Evolutionary conservation across 805 yeast species (phyloP).

Genomic region (Komagataella populi): DNA sequence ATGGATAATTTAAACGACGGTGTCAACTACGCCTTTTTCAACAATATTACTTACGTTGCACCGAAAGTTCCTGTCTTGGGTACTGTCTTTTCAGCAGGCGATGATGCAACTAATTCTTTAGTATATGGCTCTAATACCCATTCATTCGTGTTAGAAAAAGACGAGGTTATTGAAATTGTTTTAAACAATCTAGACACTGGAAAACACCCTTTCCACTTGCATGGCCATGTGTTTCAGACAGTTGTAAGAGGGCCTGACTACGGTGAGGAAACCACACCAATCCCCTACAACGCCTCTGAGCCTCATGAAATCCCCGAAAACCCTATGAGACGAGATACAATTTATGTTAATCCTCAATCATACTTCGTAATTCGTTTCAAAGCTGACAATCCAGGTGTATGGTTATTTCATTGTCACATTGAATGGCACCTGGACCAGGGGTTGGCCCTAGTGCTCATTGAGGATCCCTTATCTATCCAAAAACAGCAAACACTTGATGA

Average conservation of each 20-base stretch:
- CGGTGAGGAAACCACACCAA: slow-evolving; percentile 39
- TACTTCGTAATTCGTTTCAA: slow-evolving; percentile 76
- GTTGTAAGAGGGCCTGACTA: slow-evolving; percentile 56
- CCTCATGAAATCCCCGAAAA: slow-evolving; percentile 46
- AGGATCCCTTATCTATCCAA: slow-evolving; percentile 69
- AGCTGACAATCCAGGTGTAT: slow-evolving; percentile 94
- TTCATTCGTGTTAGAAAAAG: slow-evolving; percentile 53
- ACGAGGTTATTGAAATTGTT: slow-evolving; percentile 65
- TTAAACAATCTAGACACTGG: slow-evolving; percentile 84
- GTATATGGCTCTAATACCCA: slow-evolving; percentile 77
- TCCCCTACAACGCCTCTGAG: slow-evolving; percentile 39
- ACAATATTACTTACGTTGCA: slow-evolving; percentile 60
- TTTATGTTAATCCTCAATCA: slow-evolving; percentile 72
- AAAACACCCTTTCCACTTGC: slow-evolving; percentile 94
- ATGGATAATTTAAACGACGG: slow-evolving; percentile 86
- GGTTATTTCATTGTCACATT: slow-evolving; percentile 98
- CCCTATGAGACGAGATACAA: slow-evolving; percentile 79
- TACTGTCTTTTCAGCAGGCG: slow-evolving; percentile 66
- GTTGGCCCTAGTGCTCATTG: slow-evolving; percentile 65
- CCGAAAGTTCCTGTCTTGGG: slow-evolving; percentile 82
- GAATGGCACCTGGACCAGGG: slow-evolving; percentile 99
- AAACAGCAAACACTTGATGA: slow-evolving; percentile 47
- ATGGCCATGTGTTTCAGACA: slow-evolving; percentile 85
- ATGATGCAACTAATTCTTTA: slow-evolving; percentile 32
- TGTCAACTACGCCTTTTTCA: slow-evolving; percentile 92